phyloP scores from a whole-genome alignment of 495 filamentous ascomycete genomes.

The Margaritispora aquatica region DNA sequence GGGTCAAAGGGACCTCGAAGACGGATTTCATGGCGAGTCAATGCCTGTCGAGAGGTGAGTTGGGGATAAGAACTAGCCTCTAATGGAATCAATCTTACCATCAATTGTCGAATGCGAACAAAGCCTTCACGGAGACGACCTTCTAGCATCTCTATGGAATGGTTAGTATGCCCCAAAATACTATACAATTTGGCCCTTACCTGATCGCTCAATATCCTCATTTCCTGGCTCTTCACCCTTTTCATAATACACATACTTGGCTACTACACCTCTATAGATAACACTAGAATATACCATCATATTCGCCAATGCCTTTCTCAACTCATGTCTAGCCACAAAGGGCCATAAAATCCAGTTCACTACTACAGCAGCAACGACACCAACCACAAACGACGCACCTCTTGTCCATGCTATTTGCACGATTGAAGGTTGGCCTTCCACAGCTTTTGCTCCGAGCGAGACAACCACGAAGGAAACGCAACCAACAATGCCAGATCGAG shows the following conservation, averaged over 20 bases:
- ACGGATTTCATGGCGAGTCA: slow-evolving; percentile 52
- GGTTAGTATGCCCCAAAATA: background rate
- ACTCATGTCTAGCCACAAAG: slow-evolving; percentile 52
- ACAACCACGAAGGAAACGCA: slow-evolving; percentile 51
- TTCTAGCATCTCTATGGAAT: slow-evolving; percentile 42
- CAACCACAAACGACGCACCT: slow-evolving; percentile 42
- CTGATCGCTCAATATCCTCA: slow-evolving; percentile 43
- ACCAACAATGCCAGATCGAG: slow-evolving; percentile 31
- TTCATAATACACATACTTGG: slow-evolving; percentile 53
- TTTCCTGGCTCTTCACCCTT: slow-evolving; percentile 39
- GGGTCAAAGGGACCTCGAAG: slow-evolving; percentile 51
- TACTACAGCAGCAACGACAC: slow-evolving; percentile 42
- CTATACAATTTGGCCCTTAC: background rate
- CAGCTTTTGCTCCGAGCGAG: slow-evolving; percentile 38
- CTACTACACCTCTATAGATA: slow-evolving; percentile 47
- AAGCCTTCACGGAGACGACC: slow-evolving; percentile 52
- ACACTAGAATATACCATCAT: slow-evolving; percentile 51
- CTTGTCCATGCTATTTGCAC: slow-evolving; percentile 39
- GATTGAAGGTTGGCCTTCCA: slow-evolving; percentile 27
- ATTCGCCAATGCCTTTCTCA: slow-evolving; percentile 45
- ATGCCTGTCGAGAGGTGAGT: slow-evolving; percentile 21
- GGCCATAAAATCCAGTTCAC: slow-evolving; percentile 56
- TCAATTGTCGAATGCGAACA: slow-evolving; percentile 47
- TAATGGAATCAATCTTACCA: slow-evolving; percentile 34
- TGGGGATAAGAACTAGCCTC: background rate